Evolutionary conservation across 306 rosid species (phyloP).

Genomic region (Prinsepia uniflora): DNA sequence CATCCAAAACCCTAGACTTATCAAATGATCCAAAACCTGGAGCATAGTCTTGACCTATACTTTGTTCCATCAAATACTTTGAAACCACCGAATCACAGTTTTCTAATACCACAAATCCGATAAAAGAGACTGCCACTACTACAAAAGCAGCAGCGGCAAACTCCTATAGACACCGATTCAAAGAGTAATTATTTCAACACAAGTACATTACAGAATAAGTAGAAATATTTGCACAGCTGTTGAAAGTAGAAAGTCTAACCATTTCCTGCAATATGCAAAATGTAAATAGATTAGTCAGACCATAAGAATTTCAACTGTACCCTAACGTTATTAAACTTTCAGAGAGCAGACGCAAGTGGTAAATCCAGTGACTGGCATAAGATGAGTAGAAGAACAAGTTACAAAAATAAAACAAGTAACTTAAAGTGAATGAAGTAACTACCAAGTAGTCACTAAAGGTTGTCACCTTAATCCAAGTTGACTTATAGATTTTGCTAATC

Average conservation of each 20-base stretch:
- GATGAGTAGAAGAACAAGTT: background rate
- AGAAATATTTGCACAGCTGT: background rate
- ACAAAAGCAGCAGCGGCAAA: background rate
- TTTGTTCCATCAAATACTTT: conserved; percentile 55
- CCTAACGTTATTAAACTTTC: background rate
- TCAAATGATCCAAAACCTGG: conserved; percentile 59
- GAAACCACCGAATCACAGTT: conserved; percentile 21
- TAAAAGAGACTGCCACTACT: background rate
- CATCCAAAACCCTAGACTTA: conserved; percentile 80
- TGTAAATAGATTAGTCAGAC: conserved; percentile 16
- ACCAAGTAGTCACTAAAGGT: too few species aligned
- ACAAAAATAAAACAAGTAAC: too few species aligned
- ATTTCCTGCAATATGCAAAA: conserved; percentile 49
- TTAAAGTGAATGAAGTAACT: background rate
- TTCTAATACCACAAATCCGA: background rate
- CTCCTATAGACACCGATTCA: background rate
- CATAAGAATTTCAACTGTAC: background rate
- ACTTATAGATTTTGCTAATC: background rate
- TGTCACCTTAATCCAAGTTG: background rate
- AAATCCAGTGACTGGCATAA: background rate
- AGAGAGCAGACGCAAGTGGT: background rate
- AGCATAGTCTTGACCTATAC: conserved; percentile 47
- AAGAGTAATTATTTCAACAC: conserved; percentile 2
- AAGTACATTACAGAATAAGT: conserved; percentile 7
- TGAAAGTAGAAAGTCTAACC: conserved; percentile 22